Evolutionary conservation across 192 early-diverging fungal genomes (phyloP), one percentile per base, ranked within the genome.

Genomic region (Coemansia sp.): DNA sequence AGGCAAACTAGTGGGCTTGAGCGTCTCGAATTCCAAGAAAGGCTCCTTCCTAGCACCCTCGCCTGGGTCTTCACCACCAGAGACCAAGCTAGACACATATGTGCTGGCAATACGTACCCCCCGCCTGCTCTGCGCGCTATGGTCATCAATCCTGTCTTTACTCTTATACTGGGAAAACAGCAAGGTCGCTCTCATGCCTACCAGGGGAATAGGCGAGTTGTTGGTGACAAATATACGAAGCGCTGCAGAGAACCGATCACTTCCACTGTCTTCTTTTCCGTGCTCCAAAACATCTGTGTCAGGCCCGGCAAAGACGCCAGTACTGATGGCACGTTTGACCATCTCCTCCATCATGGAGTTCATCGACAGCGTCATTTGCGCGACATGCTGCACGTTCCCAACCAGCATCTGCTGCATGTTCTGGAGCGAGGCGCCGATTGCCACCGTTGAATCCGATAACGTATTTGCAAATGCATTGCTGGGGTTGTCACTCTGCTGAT

Each of bases 301-400:
- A 69, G 32, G 13, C 38, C 48, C n/a, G 5, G 79, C 71, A 52
- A 73, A 62, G 12, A 82, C 72, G 42, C 65, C 41, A 6, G 71
- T 57, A n/a, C 65, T 70, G n/a, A 82, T 59, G 4, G 80, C 72
- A 11, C 75, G 67, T 48, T 57, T 54, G 16, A 82, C 75, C 12
- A 82, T 64, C 39, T 82, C 80, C 63, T 82, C 80, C 80, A 82
- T 82, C 80, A 82, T 82, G 23, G 53, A 60, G 56, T 82, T 82
- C 80, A 82, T 76, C 39, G 80, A 77, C 49, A 69, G 48, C 15
- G 72, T 82, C 80, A 82, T 70, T 66, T 71, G 75, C 21, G 69
- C 75, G 8, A 75, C 80, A 63, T 77, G 80, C 50, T 74, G 75
- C 74, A 82, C 67, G 67, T 82, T 82, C 52, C 69, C 71, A 6